Evolutionary conservation across 768 basidiomycete genomes (phyloP).

Genomic region (Amanita jacksonii): DNA sequence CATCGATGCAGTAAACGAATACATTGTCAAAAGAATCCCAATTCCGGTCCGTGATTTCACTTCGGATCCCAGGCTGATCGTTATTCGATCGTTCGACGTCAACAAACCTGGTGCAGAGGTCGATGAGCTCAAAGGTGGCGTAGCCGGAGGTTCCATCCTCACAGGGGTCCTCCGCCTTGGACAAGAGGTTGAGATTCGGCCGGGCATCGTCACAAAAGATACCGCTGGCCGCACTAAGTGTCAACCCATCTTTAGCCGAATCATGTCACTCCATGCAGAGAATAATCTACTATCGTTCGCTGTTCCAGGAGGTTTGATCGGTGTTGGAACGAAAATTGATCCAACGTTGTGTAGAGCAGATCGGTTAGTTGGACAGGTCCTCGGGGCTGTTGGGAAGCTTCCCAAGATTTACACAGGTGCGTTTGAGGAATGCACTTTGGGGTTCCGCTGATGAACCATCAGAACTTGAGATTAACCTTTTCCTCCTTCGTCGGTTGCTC

Average conservation of each 20-base stretch:
- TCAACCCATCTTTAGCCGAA: conserved; percentile 85
- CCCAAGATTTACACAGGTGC: conserved; percentile 87
- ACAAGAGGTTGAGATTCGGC: conserved; percentile 92
- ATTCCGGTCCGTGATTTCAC: conserved; percentile 91
- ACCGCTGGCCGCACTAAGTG: conserved; percentile 82
- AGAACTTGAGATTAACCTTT: conserved; percentile 90
- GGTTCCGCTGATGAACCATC: not conserved
- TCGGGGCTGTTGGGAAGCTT: conserved; percentile 90
- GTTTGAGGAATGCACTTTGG: conserved; percentile 1
- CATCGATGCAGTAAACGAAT: conserved; percentile 98
- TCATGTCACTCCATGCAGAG: conserved; percentile 91
- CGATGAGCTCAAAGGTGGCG: conserved; percentile 95
- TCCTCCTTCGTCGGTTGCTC: conserved; percentile 90
- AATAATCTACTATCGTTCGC: conserved; percentile 91
- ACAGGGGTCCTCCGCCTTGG: conserved; percentile 86
- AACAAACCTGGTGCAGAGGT: conserved; percentile 98
- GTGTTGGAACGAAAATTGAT: conserved; percentile 96
- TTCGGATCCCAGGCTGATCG: conserved; percentile 87
- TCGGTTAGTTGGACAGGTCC: conserved; percentile 91
- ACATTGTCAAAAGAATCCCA: conserved; percentile 94
- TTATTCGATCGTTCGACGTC: conserved; percentile 98
- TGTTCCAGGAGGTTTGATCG: conserved; percentile 95
- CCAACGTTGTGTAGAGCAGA: conserved; percentile 96
- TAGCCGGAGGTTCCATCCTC: conserved; percentile 94
- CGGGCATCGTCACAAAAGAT: conserved; percentile 95